Evolutionary conservation across 169 alveolate genomes (phyloP).

Genomic region (Neospora caninum): DNA sequence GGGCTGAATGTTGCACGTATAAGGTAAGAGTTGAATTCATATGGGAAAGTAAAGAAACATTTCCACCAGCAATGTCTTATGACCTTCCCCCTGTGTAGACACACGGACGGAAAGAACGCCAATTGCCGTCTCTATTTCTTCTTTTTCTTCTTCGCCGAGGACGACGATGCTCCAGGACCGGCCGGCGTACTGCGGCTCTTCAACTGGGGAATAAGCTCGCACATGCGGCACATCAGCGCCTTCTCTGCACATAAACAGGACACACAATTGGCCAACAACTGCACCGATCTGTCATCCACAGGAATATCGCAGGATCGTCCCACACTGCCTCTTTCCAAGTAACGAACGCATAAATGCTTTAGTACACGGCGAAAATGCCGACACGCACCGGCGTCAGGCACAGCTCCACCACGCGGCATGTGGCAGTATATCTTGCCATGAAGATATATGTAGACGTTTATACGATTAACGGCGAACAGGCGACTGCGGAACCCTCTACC

Average conservation of each 20-base stretch:
- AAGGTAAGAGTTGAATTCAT: too few relatives aligned
- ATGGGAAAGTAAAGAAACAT: too few relatives aligned
- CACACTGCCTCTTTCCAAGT: too few relatives aligned
- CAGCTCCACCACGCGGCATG: too few relatives aligned
- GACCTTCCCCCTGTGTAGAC: too few relatives aligned
- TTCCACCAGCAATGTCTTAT: too few relatives aligned
- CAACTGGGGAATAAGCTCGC: constrained; percentile 42
- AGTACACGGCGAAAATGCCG: background rate
- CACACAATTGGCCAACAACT: background rate
- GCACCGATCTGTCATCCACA: background rate
- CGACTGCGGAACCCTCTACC: too few relatives aligned
- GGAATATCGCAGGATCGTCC: background rate
- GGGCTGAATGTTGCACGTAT: too few relatives aligned
- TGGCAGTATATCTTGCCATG: too few relatives aligned
- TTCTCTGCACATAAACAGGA: background rate
- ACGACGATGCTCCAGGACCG: background rate
- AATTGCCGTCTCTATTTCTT: background rate
- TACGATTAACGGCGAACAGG: too few relatives aligned
- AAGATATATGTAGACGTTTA: too few relatives aligned
- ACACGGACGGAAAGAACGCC: too few relatives aligned
- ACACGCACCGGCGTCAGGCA: background rate
- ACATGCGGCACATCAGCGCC: constrained; percentile 35
- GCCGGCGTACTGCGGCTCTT: constrained; percentile 28
- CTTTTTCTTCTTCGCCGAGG: constrained; percentile 37
- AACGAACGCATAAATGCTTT: background rate